phyloP scores from a whole-genome alignment of 345 rosid genomes.

The Gossypioides kirkii region DNA sequence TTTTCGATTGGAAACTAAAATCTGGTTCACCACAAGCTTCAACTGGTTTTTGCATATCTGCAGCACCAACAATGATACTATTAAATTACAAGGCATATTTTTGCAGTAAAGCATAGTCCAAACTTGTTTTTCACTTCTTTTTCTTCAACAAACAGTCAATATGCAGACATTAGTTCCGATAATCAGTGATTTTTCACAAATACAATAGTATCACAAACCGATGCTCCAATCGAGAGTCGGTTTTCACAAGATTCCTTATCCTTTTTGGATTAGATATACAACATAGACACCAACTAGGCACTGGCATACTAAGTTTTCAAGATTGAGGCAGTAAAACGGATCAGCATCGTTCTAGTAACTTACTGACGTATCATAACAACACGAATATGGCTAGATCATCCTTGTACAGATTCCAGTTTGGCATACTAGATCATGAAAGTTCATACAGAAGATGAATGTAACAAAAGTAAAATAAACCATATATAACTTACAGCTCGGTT shows the following conservation, averaged over 20 bases:
- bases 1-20: conserved; percentile 11
- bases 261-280: not conserved
- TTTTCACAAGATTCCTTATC: not conserved
- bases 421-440: not conserved
- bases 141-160: conserved; percentile 2
- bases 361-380: not conserved
- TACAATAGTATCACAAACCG: not conserved
- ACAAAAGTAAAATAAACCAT: no score
- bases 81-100: conserved; percentile 9
- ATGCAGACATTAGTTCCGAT: conserved; percentile 8
- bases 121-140: conserved; percentile 7
- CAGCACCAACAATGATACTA: conserved; percentile 25
- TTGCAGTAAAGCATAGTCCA: conserved; percentile 12
- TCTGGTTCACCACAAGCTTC: conserved; percentile 27
- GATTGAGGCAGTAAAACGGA: not conserved
- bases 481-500: no score
- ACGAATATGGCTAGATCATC: not conserved
- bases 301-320: not conserved
- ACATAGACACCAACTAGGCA: not conserved
- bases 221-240: not conserved
- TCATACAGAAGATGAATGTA: not conserved
- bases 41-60: conserved; percentile 16
- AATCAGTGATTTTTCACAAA: not conserved
- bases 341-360: not conserved
- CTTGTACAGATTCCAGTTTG: not conserved